phyloP scores from a whole-genome alignment of 2,329 filamentous ascomycete genomes.

The Chaetomium sp. region DNA sequence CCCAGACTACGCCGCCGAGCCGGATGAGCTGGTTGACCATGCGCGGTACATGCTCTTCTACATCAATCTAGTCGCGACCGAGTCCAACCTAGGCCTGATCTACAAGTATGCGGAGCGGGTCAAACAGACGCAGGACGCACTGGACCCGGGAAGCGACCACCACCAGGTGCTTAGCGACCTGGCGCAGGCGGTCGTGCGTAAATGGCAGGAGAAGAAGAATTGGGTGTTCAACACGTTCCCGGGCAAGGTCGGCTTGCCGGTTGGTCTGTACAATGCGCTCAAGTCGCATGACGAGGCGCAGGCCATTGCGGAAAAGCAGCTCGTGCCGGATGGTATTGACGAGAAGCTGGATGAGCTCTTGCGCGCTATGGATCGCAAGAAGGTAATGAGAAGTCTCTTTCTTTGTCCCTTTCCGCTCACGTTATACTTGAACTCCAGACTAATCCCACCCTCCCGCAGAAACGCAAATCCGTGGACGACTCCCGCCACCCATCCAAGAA shows the following conservation, averaged over 20 bases:
- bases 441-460: constrained; percentile 33
- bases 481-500: constrained; percentile 37
- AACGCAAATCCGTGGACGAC: constrained; percentile 50
- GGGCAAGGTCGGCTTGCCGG: constrained; percentile 72
- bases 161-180: constrained; percentile 87
- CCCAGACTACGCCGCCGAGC: constrained; percentile 68
- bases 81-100: constrained; percentile 81
- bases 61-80: constrained; percentile 71
- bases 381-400: constrained; percentile 37
- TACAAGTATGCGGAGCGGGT: constrained; percentile 89
- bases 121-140: constrained; percentile 80
- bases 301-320: constrained; percentile 79
- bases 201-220: constrained; percentile 77
- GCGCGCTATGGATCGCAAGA: constrained; percentile 64
- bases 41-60: constrained; percentile 88
- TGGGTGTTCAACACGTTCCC: constrained; percentile 83
- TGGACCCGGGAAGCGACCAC: constrained; percentile 63
- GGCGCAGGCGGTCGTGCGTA: constrained; percentile 71
- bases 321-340: constrained; percentile 69
- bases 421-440: not conserved
- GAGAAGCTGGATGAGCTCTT: constrained; percentile 67
- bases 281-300: constrained; percentile 72
- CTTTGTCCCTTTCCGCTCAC: not conserved
- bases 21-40: constrained; percentile 70
- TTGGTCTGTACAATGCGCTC: constrained; percentile 69